Percentiles rank a stretch among this genome's conserved stretches.
These are phyloP conservation scores for Penicillium sp. DNA, from an alignment of 2,329 filamentous ascomycete species.

Conservation along the genomic window DNA sequence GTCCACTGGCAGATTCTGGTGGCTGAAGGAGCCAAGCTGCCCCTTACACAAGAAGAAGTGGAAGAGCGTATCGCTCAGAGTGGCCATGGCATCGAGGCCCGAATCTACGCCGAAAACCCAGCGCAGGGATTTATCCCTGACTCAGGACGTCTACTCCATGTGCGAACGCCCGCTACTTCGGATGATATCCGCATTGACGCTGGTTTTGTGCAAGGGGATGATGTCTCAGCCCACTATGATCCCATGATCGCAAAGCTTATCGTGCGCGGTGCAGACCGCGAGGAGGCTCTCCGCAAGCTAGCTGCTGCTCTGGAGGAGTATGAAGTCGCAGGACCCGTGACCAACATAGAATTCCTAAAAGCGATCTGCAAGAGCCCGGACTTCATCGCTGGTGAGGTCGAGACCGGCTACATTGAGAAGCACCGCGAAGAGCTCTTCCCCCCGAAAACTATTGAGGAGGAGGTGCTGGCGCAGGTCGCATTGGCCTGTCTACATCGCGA, in stretches of 20 bases:
- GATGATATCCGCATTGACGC: constrained; percentile 86
- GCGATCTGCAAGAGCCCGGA: constrained; percentile 75
- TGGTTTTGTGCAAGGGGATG: constrained; percentile 86
- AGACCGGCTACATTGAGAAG: constrained; percentile 95
- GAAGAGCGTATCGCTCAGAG: constrained; percentile 68
- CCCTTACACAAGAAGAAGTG: constrained; percentile 65
- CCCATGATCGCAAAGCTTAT: constrained; percentile 99
- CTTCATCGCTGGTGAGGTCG: constrained; percentile 83
- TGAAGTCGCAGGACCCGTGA: constrained; percentile 87
- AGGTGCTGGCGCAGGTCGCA: constrained; percentile 84
- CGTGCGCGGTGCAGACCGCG: constrained; percentile 74
- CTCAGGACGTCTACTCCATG: constrained; percentile 81
- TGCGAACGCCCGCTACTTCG: constrained; percentile 68
- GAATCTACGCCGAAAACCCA: constrained; percentile 95
- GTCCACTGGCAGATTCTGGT: constrained; percentile 96
- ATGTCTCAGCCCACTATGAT: constrained; percentile 91
- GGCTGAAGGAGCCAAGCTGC: constrained; percentile 68
- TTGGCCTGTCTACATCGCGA: constrained; percentile 66
- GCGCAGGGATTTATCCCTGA: constrained; percentile 90
- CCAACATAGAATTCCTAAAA: constrained; percentile 97
- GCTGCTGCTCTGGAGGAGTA: constrained; percentile 79
- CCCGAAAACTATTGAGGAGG: constrained; percentile 60
- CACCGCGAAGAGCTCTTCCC: constrained; percentile 77
- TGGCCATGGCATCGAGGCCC: constrained; percentile 89
- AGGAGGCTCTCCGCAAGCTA: constrained; percentile 80